Base-by-base conservation (phyloP, 208 protist genomes). In the Plasmodiophora brassicae region DNA sequence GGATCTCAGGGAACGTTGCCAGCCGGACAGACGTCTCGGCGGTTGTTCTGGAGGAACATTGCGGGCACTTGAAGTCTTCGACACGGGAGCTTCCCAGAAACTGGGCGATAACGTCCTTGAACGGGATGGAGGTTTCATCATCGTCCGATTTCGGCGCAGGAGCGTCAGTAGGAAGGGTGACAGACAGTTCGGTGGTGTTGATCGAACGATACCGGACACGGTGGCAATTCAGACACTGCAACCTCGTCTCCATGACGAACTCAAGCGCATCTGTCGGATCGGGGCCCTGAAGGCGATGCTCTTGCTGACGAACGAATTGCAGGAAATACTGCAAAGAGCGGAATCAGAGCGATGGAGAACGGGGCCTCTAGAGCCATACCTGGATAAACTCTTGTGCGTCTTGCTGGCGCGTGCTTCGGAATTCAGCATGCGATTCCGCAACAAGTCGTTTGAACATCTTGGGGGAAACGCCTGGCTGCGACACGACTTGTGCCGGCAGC, bases 341-440 rank as follows among this genome's bases (percentile, higher is more conserved):
- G n/a, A n/a, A n/a, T n/a, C n/a, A n/a, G n/a, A n/a, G n/a, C n/a
- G n/a, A n/a, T n/a, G n/a, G n/a, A n/a, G n/a, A n/a, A n/a, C n/a
- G n/a, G n/a, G n/a, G n/a, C n/a, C n/a, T n/a, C n/a, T n/a, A n/a
- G n/a, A n/a, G n/a, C n/a, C n/a, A n/a, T n/a, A n/a, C n/a, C n/a
- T n/a, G n/a, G n/a, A n/a, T n/a, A 90, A 97, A 98, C 90, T 98
- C 96, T 32, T 95, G 90, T 0, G 97, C 96, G 90, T 99, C 97
- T 91, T 99, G 98, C 92, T 99, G 98, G 35, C 91, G 83, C 32
- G 92, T 94, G 0, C 95, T 98, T 46, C 93, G 94, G 85, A 99
- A 99, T 85, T 98, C 97, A n/a, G 94, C 90, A 91, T 98, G 97
- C 38, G 91, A 91, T 36, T 94, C 89, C 32, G 95, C 95, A 78